Conservation (phyloP, 1,284 basidiomycete genomes). For the Albatrellus sp. region DNA sequence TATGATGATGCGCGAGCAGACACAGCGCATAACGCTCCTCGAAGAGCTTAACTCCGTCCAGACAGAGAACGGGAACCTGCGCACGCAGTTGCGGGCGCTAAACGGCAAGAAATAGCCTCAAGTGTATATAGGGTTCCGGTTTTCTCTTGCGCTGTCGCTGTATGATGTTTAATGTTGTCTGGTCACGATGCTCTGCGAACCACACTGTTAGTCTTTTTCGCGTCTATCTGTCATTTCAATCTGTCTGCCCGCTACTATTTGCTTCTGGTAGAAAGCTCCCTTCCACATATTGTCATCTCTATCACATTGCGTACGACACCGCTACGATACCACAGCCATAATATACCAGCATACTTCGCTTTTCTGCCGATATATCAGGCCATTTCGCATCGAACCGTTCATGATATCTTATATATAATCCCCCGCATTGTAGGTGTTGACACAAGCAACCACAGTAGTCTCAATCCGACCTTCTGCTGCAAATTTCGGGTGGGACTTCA, state of each 20-base stretch:
- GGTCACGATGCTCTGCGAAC: not conserved
- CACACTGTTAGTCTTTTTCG: not conserved
- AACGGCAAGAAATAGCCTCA: slow-evolving; percentile 29
- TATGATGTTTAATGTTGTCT: too few species aligned
- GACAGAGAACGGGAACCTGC: slow-evolving; percentile 58
- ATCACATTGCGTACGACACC: not conserved
- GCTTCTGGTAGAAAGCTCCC: too few species aligned
- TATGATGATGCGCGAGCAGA: slow-evolving; percentile 55
- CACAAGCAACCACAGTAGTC: not conserved
- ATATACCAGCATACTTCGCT: not conserved
- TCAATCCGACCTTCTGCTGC: too few species aligned
- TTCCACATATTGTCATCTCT: not conserved
- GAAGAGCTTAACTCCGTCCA: slow-evolving; percentile 73
- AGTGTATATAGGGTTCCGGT: not conserved
- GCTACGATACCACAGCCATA: not conserved
- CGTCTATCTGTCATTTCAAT: not conserved
- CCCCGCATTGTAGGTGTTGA: not conserved
- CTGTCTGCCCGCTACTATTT: not conserved
- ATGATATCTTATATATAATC: not conserved
- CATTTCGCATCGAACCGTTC: not conserved
- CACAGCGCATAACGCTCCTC: slow-evolving; percentile 56
- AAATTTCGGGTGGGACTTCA: too few species aligned
- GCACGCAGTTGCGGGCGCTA: slow-evolving; percentile 45
- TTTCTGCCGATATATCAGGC: not conserved
- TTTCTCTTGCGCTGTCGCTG: too few species aligned